A percentile compares a stretch with the other conserved stretches of the same genome.
phyloP scores from a whole-genome alignment of 1,284 basidiomycete species.

The Ustilago loliicola region DNA sequence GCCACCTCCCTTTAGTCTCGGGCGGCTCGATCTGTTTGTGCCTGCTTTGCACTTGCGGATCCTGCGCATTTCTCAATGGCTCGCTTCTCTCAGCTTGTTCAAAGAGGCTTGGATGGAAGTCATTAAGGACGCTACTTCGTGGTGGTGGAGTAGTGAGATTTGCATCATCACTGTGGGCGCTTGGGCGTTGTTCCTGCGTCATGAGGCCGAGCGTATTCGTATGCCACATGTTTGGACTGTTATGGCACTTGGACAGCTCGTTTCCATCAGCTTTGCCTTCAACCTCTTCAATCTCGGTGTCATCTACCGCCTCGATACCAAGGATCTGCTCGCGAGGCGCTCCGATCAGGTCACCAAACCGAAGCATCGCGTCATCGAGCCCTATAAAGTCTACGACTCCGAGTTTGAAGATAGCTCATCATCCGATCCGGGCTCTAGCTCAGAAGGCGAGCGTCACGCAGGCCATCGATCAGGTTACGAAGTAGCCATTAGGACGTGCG shows the following conservation, averaged over 20 bases:
- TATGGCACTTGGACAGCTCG: constrained; percentile 81
- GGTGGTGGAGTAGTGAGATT: constrained; percentile 83
- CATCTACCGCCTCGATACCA: constrained; percentile 70
- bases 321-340: constrained; percentile 21
- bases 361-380: constrained; percentile 19
- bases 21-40: constrained; percentile 37
- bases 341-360: constrained; percentile 14
- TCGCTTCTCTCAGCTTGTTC: constrained; percentile 77
- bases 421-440: not conserved
- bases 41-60: constrained; percentile 70
- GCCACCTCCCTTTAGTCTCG: constrained; percentile 20
- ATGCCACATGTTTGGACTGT: constrained; percentile 78
- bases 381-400: not conserved
- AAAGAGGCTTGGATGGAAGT: constrained; percentile 77
- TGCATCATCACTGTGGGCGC: constrained; percentile 79
- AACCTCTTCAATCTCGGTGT: constrained; percentile 79
- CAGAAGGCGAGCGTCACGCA: not conserved
- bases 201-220: constrained; percentile 74
- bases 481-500: not conserved
- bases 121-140: constrained; percentile 74
- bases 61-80: constrained; percentile 74
- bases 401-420: not conserved
- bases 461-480: not conserved
- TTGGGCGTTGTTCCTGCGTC: constrained; percentile 77
- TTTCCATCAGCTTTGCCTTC: constrained; percentile 80